These are phyloP conservation scores for Tricholoma terreum DNA, from an alignment of 768 basidiomycete species.

Conservation along the genomic window DNA sequence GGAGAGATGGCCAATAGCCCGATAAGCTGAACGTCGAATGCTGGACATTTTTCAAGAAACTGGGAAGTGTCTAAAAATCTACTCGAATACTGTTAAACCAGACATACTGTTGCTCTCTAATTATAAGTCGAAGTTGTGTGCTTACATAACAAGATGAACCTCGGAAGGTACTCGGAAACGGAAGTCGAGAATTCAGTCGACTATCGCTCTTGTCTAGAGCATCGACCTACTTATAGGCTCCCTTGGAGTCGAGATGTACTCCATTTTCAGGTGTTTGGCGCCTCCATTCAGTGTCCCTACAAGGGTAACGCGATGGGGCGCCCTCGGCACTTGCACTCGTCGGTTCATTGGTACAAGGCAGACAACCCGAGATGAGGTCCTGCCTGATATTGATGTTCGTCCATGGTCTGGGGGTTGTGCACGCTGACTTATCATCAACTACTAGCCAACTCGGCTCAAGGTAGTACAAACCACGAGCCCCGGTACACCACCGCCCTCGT, in stretches of 20 bases:
- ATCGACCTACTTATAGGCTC: not conserved
- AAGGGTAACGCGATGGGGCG: conserved; percentile 12
- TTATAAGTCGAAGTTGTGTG: too few relatives aligned
- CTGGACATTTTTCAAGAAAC: too few relatives aligned
- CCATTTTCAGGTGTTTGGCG: conserved; percentile 9
- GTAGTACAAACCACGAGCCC: conserved; percentile 49
- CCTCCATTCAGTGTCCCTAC: not conserved
- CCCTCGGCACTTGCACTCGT: conserved; percentile 2
- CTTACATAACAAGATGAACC: too few relatives aligned
- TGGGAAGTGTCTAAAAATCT: too few relatives aligned
- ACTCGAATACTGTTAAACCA: too few relatives aligned
- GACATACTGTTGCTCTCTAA: too few relatives aligned
- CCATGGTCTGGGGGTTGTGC: not conserved
- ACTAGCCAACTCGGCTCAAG: conserved; percentile 52
- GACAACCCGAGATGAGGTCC: conserved; percentile 12
- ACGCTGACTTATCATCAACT: not conserved
- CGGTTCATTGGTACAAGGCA: conserved; percentile 9
- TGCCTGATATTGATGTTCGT: conserved; percentile 36
- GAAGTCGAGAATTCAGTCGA: too few relatives aligned
- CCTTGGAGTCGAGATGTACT: conserved; percentile 4
- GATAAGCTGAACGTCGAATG: too few relatives aligned
- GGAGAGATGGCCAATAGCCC: too few relatives aligned
- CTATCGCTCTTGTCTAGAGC: too few relatives aligned
- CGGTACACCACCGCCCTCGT: conserved; percentile 58
- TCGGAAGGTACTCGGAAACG: too few relatives aligned